These are phyloP conservation scores for Pseudogymnoascus sp. DNA, from an alignment of 2,329 filamentous ascomycete genomes.

Conservation along the genomic window DNA sequence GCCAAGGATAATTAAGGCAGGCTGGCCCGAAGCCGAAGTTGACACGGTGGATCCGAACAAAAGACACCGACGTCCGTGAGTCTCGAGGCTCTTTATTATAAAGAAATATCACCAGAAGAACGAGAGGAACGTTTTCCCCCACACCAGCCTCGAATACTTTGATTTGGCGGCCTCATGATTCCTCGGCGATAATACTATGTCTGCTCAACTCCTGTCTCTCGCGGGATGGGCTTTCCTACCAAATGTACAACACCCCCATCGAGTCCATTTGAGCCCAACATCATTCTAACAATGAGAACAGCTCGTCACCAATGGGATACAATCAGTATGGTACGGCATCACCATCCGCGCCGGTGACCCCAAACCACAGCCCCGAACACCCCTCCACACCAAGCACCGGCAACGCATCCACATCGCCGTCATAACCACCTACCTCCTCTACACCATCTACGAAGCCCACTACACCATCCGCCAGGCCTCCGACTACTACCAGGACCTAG, in stretches of 20 bases:
- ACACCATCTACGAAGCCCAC: constrained; percentile 89
- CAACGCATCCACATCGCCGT: constrained; percentile 77
- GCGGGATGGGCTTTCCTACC: constrained; percentile 55
- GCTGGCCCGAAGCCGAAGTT: not conserved
- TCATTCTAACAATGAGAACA: constrained; percentile 30
- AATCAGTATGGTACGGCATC: constrained; percentile 76
- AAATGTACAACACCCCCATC: constrained; percentile 36
- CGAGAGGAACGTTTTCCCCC: not conserved
- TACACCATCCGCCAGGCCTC: constrained; percentile 62
- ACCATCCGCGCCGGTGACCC: constrained; percentile 84
- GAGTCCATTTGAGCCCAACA: not conserved
- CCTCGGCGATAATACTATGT: constrained; percentile 8
- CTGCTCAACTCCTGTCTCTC: constrained; percentile 39
- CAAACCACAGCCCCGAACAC: constrained; percentile 61
- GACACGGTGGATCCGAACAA: constrained; percentile 4
- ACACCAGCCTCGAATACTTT: not conserved
- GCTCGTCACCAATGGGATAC: constrained; percentile 69
- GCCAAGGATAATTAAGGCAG: constrained; percentile 20
- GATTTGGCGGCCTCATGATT: not conserved
- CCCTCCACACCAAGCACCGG: constrained; percentile 63
- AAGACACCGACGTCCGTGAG: not conserved
- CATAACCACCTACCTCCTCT: constrained; percentile 73
- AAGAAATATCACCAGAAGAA: not conserved
- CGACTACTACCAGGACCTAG: constrained; percentile 72
- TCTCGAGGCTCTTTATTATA: not conserved